Evolutionary conservation across 2,329 filamentous ascomycete species (phyloP).

Genomic region (Aphanocladium album): DNA sequence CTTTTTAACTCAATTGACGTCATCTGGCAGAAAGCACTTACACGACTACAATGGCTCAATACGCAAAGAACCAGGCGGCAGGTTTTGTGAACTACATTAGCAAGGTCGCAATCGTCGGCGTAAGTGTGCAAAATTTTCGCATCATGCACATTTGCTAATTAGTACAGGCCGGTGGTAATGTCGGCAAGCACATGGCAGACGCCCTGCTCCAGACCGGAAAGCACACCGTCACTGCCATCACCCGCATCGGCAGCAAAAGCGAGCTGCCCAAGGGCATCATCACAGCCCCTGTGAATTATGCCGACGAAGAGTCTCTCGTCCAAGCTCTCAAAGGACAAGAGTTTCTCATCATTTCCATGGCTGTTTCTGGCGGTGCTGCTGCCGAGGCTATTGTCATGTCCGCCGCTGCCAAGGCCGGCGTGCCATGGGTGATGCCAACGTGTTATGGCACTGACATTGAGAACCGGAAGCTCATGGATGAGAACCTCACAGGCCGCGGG

Average conservation of each 20-base stretch:
- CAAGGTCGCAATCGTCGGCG: constrained; percentile 38
- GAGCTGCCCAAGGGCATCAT: constrained; percentile 40
- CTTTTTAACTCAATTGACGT: not conserved
- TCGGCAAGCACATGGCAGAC: constrained; percentile 35
- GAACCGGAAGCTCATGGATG: constrained; percentile 25
- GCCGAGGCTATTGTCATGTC: constrained; percentile 40
- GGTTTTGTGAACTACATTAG: constrained; percentile 30
- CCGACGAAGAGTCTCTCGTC: constrained; percentile 37
- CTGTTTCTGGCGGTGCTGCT: constrained; percentile 34
- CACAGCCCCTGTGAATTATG: constrained; percentile 38
- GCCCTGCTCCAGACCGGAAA: constrained; percentile 44
- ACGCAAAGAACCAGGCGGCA: constrained; percentile 23
- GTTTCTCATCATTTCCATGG: constrained; percentile 47
- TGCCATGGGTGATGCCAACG: constrained; percentile 50
- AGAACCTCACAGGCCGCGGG: constrained; percentile 21
- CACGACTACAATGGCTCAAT: constrained; percentile 10
- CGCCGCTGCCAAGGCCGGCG: constrained; percentile 46
- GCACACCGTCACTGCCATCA: constrained; percentile 49
- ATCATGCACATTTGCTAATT: not conserved
- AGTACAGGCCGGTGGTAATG: constrained; percentile 34
- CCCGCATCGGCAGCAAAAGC: constrained; percentile 38
- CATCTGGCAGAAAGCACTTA: not conserved
- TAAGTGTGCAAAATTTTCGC: constrained; percentile 22
- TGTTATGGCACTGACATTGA: constrained; percentile 30
- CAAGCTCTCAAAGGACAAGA: constrained; percentile 48